phyloP scores from a whole-genome alignment of 202 grass and related monocot species.

The Setaria italica region DNA sequence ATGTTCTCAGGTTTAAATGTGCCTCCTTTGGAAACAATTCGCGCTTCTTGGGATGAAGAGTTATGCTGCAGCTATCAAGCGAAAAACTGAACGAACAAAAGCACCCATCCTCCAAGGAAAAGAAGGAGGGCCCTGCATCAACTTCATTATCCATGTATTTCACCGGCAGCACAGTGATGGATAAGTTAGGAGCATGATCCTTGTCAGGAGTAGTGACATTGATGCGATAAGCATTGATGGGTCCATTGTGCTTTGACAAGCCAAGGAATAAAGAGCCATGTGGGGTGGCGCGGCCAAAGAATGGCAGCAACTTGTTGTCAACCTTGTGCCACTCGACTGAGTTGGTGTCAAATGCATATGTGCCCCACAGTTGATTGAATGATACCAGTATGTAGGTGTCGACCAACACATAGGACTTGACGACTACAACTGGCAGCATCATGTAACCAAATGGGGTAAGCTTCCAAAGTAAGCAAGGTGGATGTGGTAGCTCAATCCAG shows the following conservation, averaged over 20 bases:
- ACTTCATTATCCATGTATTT: not conserved
- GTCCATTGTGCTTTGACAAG: not conserved
- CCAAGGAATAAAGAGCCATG: conserved; percentile 11
- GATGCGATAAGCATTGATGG: conserved; percentile 28
- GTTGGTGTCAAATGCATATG: conserved; percentile 9
- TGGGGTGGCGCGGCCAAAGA: not conserved
- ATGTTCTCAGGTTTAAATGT: not conserved
- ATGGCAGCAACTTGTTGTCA: not conserved
- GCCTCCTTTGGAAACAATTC: not conserved
- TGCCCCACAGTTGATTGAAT: not conserved
- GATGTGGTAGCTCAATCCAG: not conserved
- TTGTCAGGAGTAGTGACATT: not conserved
- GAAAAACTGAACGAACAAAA: not conserved
- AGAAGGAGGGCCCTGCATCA: not conserved
- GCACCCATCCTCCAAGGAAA: conserved; percentile 12
- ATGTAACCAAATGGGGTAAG: not conserved
- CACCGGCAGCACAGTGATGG: not conserved
- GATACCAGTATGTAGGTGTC: conserved; percentile 6
- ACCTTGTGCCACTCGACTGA: conserved; percentile 7
- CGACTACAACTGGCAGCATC: not conserved
- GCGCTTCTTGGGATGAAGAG: not conserved
- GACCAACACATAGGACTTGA: not conserved
- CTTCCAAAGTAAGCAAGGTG: conserved; percentile 22
- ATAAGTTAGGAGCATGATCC: conserved; percentile 13
- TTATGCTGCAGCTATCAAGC: not conserved